Percentiles rank a stretch among this genome's conserved stretches.
phyloP scores from a whole-genome alignment of 257 asterid genomes.

The Salvia splendens region DNA sequence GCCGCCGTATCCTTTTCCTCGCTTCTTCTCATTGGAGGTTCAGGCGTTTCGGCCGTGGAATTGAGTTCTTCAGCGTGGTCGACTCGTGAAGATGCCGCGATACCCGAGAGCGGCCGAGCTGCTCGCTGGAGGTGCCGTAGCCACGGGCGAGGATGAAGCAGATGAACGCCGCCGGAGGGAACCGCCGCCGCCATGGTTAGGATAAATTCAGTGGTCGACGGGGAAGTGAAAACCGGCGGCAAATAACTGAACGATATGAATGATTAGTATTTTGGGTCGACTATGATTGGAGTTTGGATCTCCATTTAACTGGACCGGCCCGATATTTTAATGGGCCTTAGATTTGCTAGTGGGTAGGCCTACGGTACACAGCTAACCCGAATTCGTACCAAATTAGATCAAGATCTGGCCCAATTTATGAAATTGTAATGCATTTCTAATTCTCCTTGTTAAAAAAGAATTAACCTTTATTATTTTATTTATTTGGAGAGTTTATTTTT shows the following conservation, averaged over 20 bases:
- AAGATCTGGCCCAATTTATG: no score
- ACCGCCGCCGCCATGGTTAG: constrained; percentile 41
- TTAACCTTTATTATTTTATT: no score
- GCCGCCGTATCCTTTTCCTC: constrained; percentile 28
- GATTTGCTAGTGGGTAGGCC: no score
- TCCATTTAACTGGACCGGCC: no score
- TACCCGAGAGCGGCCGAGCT: constrained; percentile 39
- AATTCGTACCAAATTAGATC: no score
- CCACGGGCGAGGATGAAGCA: constrained; percentile 51
- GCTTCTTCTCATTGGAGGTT: constrained; percentile 23
- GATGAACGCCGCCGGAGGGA: constrained; percentile 49
- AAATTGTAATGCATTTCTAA: no score
- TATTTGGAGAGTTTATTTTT: no score
- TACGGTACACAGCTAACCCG: no score
- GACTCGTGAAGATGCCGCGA: constrained; percentile 48
- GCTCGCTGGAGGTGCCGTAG: constrained; percentile 40
- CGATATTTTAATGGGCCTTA: no score
- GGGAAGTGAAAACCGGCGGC: constrained; percentile 25
- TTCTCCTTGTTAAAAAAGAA: no score
- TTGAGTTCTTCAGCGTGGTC: constrained; percentile 45
- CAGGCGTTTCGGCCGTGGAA: constrained; percentile 26
- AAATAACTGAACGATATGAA: constrained; percentile 4
- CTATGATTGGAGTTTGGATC: no score
- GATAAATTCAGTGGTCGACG: neutral
- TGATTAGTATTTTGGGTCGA: neutral